These are phyloP conservation scores for Fusarium marasasianum DNA, from an alignment of 2,329 filamentous ascomycete species.

Conservation along the genomic window DNA sequence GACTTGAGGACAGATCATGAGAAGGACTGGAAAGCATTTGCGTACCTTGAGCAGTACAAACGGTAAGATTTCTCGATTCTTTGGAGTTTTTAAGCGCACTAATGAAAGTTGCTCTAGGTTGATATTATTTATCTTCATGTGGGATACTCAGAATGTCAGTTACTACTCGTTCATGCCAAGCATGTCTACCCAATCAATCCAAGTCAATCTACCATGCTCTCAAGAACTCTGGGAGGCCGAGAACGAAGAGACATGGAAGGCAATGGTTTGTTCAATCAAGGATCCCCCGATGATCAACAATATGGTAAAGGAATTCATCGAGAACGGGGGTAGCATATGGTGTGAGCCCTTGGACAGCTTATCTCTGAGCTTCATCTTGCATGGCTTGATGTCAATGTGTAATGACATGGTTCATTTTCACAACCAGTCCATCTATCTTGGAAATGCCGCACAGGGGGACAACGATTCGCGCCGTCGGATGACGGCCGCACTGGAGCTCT, in stretches of 20 bases:
- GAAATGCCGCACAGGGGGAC: background rate
- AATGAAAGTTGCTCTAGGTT: no score
- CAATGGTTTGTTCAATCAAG: no score
- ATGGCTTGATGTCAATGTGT: background rate
- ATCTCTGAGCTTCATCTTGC: background rate
- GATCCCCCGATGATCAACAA: background rate
- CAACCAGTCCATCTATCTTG: background rate
- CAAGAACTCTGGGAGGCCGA: background rate
- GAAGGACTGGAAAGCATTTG: background rate
- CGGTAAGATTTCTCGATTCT: background rate
- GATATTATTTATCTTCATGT: background rate
- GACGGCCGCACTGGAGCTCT: background rate
- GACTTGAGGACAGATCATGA: background rate
- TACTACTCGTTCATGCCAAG: background rate
- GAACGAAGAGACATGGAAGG: background rate
- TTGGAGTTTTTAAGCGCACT: no score
- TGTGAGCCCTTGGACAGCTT: fast-evolving
- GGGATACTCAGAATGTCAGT: background rate
- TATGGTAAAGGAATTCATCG: background rate
- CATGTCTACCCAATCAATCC: background rate
- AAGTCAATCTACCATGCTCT: fast-evolving
- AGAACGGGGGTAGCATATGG: background rate
- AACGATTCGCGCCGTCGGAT: background rate
- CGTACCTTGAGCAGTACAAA: background rate
- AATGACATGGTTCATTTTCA: background rate